These are phyloP conservation scores for Chlorella variabilis DNA, from an alignment of 163 green algal species.

Conservation along the genomic window DNA sequence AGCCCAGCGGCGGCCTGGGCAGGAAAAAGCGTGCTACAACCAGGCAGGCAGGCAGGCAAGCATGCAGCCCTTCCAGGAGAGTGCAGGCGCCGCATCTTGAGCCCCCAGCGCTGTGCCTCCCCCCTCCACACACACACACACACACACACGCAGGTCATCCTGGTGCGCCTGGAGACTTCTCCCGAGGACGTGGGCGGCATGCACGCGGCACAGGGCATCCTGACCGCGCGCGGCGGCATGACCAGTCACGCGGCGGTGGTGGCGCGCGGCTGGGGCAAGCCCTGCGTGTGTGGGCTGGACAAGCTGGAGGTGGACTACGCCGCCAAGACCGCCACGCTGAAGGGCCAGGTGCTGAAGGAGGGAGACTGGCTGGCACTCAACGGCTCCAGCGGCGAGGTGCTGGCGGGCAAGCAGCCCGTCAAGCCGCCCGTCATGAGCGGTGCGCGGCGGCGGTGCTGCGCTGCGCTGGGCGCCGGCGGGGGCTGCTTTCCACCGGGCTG, in stretches of 20 bases:
- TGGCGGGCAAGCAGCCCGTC: constrained; percentile 73
- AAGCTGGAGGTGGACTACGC: constrained; percentile 70
- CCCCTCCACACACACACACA: not conserved
- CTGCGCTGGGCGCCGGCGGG: too few species aligned
- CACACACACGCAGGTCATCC: constrained; percentile 69
- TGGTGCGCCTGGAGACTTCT: constrained; percentile 83
- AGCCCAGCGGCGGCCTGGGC: too few species aligned
- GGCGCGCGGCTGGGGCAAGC: constrained; percentile 93
- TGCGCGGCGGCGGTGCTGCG: not conserved
- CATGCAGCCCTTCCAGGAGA: not conserved
- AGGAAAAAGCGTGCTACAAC: too few species aligned
- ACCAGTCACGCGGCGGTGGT: constrained; percentile 92
- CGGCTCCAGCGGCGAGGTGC: constrained; percentile 84
- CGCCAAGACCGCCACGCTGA: constrained; percentile 56
- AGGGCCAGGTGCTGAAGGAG: constrained; percentile 61
- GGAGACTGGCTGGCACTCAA: constrained; percentile 87
- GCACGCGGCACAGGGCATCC: constrained; percentile 81
- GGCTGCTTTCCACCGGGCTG: too few species aligned
- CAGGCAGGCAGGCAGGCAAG: too few species aligned
- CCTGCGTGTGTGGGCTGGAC: constrained; percentile 83
- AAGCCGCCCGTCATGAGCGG: constrained; percentile 58
- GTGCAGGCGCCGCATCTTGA: too few species aligned
- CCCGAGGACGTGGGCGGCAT: constrained; percentile 93
- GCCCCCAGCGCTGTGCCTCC: too few species aligned
- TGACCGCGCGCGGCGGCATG: constrained; percentile 89